Conservation (phyloP, 495 filamentous ascomycete species). For the Penicillium paxilli region DNA sequence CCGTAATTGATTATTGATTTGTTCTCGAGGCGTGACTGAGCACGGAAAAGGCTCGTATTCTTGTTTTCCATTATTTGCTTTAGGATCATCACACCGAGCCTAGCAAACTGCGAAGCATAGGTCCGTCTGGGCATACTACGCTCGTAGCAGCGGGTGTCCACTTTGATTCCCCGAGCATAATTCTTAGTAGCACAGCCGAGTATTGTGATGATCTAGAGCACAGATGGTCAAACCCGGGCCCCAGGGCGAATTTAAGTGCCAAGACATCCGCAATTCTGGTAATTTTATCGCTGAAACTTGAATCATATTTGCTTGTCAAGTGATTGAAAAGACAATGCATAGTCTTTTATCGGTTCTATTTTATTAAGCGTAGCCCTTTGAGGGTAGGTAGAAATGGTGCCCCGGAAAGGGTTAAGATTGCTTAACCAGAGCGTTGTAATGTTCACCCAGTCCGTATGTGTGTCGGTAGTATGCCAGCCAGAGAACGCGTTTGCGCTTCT, state of each 20-base stretch:
- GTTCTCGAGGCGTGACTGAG: no score
- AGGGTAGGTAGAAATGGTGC: background rate
- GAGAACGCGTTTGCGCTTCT: conserved; percentile 47
- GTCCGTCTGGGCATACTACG: no score
- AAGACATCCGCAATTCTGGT: background rate
- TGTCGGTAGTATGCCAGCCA: conserved; percentile 97
- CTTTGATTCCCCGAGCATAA: no score
- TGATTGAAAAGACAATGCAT: background rate
- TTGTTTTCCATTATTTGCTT: no score
- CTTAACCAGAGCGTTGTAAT: conserved; percentile 82
- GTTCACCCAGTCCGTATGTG: conserved; percentile 89
- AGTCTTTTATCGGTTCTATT: background rate
- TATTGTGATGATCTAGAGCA: no score
- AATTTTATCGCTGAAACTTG: background rate
- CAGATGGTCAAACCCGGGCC: no score
- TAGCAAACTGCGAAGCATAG: no score
- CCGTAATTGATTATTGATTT: no score
- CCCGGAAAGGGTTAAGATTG: conserved; percentile 10
- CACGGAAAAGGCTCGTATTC: no score
- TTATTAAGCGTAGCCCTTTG: background rate
- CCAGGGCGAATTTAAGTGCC: background rate
- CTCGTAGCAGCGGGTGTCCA: no score
- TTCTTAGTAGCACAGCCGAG: no score
- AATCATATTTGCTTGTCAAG: background rate
- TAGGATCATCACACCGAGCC: no score